phyloP scores from a whole-genome alignment of 73 alveolate genomes.

The Paramecium sonneborni region DNA sequence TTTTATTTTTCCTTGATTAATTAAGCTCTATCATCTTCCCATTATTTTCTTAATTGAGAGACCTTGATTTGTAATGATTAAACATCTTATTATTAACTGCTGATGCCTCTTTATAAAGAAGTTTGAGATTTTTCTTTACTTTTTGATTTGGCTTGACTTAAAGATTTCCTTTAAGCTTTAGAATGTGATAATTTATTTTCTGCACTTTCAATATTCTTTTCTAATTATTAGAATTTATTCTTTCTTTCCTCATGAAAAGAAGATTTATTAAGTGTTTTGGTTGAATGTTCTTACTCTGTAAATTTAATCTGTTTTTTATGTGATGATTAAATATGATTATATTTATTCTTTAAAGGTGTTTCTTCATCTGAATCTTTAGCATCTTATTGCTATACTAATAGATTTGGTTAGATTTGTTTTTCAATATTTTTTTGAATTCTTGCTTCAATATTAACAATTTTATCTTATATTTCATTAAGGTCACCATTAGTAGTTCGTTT shows the following conservation, averaged over 20 bases:
- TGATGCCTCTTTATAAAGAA: background rate
- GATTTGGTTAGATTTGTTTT: background rate
- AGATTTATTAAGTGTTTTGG: background rate
- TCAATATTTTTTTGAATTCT: slow-evolving; percentile 48
- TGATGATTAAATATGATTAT: background rate
- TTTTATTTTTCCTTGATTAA: slow-evolving; percentile 39
- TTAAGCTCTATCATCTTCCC: slow-evolving; percentile 49
- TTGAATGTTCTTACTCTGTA: slow-evolving; percentile 2
- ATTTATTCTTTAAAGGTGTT: slow-evolving; percentile 33
- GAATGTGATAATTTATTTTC: slow-evolving; percentile 22
- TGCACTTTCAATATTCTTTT: slow-evolving; percentile 41
- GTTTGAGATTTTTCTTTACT: slow-evolving; percentile 35
- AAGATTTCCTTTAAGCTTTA: background rate
- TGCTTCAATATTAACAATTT: background rate
- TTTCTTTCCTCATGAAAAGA: slow-evolving; percentile 7
- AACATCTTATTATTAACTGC: slow-evolving; percentile 19
- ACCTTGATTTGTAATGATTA: background rate
- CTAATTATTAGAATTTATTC: slow-evolving; percentile 8
- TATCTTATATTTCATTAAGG: background rate
- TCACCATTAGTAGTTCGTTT: background rate
- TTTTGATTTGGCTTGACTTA: slow-evolving; percentile 24
- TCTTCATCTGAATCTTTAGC: slow-evolving; percentile 45
- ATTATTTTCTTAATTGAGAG: slow-evolving; percentile 20
- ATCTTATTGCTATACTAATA: background rate
- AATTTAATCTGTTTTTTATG: background rate